Evolutionary conservation across 2,329 filamentous ascomycete species (phyloP).

Genomic region (Colletotrichum euphorbiae): DNA sequence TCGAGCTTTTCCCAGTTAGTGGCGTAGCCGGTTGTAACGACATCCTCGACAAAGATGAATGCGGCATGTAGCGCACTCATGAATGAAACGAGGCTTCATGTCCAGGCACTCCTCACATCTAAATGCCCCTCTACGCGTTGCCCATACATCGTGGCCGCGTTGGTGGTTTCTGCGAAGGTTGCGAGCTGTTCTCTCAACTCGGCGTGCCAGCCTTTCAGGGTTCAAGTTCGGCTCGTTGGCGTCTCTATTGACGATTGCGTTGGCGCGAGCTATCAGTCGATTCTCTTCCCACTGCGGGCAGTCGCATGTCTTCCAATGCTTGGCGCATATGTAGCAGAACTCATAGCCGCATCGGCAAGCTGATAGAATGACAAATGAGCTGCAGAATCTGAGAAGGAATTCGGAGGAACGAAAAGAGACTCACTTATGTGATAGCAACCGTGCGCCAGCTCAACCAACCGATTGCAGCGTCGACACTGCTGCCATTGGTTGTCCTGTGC

Average conservation of each 20-base stretch:
- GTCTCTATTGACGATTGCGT: constrained; percentile 48
- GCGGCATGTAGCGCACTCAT: constrained; percentile 58
- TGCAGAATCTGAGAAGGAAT: no score
- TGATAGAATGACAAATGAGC: constrained; percentile 24
- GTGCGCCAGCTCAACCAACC: neutral
- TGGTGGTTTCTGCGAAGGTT: constrained; percentile 53
- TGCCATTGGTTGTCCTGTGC: neutral
- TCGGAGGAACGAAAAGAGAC: constrained; percentile 42
- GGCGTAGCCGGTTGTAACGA: constrained; percentile 51
- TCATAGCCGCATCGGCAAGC: constrained; percentile 59
- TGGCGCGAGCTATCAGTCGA: constrained; percentile 47
- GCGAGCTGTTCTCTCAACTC: constrained; percentile 42
- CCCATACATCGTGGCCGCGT: constrained; percentile 55
- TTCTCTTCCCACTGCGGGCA: constrained; percentile 55
- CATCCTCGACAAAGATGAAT: constrained; percentile 61
- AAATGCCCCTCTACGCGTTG: constrained; percentile 46
- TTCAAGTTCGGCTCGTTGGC: neutral
- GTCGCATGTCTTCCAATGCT: constrained; percentile 52
- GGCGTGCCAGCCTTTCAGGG: neutral
- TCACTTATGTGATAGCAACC: constrained; percentile 57
- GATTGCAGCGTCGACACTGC: neutral
- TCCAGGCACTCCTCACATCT: constrained; percentile 59
- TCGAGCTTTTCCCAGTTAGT: no score
- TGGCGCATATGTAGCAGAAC: constrained; percentile 62
- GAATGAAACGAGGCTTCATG: constrained; percentile 56